Conservation (phyloP, 371 early-diverging fungal species). For the Ordospora pajunii region DNA sequence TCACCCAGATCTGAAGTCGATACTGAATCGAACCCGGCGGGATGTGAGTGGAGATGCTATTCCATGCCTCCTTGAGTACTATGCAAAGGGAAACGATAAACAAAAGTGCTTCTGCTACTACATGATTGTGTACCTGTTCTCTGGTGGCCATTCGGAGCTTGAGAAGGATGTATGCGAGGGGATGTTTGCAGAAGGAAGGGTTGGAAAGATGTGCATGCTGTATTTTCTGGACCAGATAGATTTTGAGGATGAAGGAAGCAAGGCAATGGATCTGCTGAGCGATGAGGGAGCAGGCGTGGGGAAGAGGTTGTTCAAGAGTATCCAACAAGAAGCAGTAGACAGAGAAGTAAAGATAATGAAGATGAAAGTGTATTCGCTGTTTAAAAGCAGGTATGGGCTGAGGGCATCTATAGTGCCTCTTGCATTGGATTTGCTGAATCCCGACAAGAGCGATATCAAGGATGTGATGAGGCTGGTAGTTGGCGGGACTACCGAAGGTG, state of each 20-base stretch:
- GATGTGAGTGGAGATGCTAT: neutral
- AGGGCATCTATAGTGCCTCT: conserved; percentile 41
- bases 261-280: conserved; percentile 5
- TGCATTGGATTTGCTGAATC: conserved; percentile 43
- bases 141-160: neutral
- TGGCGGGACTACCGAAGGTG: conserved; percentile 31
- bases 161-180: conserved; percentile 31
- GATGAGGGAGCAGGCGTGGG: conserved; percentile 7
- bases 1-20: neutral
- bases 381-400: conserved; percentile 26
- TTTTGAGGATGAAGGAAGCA: conserved; percentile 11
- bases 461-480: conserved; percentile 41
- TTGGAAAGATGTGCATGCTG: conserved; percentile 23
- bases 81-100: conserved; percentile 37
- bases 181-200: conserved; percentile 20
- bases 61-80: conserved; percentile 19
- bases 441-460: conserved; percentile 40
- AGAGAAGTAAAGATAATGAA: conserved; percentile 43
- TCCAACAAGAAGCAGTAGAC: conserved; percentile 26
- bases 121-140: conserved; percentile 30
- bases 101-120: conserved; percentile 45
- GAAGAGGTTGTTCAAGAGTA: conserved; percentile 32
- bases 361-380: conserved; percentile 45
- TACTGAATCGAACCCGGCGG: neutral
- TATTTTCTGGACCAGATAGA: conserved; percentile 40